phyloP scores from a whole-genome alignment of 2,329 filamentous ascomycete species.

The Fusarium irregulare region DNA sequence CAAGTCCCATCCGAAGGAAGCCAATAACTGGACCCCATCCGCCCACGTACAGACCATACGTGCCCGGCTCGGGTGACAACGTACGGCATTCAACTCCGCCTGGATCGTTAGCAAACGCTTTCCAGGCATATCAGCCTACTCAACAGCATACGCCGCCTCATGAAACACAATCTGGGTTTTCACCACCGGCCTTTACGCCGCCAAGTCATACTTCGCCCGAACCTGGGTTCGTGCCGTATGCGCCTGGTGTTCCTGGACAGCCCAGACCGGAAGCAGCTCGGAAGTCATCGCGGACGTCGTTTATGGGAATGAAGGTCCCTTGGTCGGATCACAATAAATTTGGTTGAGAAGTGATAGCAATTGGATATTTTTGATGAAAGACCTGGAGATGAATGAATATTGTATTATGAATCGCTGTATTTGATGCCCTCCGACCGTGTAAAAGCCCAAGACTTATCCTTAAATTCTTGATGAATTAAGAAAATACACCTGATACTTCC shows the following conservation, averaged over 20 bases:
- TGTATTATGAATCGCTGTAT: neutral
- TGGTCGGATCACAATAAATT: constrained; percentile 20
- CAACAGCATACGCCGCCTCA: neutral
- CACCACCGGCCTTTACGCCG: neutral
- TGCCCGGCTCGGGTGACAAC: neutral
- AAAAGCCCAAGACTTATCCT: neutral
- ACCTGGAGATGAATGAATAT: neutral
- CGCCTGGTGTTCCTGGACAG: neutral
- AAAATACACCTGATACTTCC: too few species aligned
- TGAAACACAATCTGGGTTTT: neutral
- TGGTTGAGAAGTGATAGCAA: neutral
- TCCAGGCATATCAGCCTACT: constrained; percentile 14
- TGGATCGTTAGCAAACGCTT: constrained; percentile 4
- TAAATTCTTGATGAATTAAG: too few species aligned
- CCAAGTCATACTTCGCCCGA: constrained; percentile 1
- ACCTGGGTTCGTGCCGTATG: constrained; percentile 5
- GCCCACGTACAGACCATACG: constrained; percentile 20
- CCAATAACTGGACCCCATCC: constrained; percentile 10
- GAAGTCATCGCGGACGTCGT: constrained; percentile 18
- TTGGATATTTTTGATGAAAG: neutral
- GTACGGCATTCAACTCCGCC: constrained; percentile 12
- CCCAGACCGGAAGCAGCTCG: neutral
- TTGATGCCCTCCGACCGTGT: neutral
- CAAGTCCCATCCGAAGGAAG: constrained; percentile 25
- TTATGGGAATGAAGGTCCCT: constrained; percentile 34